These are phyloP conservation scores for Ustanciosporium gigantosporum DNA, from an alignment of 1,284 basidiomycete species.

Conservation along the genomic window DNA sequence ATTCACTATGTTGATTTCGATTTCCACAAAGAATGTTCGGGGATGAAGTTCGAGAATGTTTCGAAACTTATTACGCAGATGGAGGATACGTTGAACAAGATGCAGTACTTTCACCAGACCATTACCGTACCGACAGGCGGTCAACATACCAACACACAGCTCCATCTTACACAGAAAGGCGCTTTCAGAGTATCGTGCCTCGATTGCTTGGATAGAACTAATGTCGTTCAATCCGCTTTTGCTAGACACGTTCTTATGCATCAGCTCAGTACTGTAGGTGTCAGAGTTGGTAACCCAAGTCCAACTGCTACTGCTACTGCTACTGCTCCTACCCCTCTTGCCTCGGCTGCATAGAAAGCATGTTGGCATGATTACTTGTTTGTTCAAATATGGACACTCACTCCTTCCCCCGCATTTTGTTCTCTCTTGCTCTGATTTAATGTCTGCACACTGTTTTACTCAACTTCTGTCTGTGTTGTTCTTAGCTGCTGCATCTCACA, in stretches of 20 bases:
- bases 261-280: constrained; percentile 64
- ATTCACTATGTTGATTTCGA: constrained; percentile 94
- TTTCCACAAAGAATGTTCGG: constrained; percentile 80
- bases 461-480: too few species aligned
- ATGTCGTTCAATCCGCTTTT: constrained; percentile 93
- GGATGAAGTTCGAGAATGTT: constrained; percentile 70
- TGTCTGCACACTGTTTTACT: too few species aligned
- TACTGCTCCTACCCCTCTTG: too few species aligned
- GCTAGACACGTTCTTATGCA: constrained; percentile 77
- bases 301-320: neutral
- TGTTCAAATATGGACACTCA: too few species aligned
- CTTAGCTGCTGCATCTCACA: too few species aligned
- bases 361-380: too few species aligned
- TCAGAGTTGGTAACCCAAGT: constrained; percentile 7
- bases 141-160: neutral
- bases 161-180: constrained; percentile 70
- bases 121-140: constrained; percentile 3
- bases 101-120: constrained; percentile 64
- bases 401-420: too few species aligned
- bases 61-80: constrained; percentile 71
- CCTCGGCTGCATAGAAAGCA: too few species aligned
- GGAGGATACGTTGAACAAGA: constrained; percentile 72
- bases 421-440: too few species aligned
- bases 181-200: constrained; percentile 93
- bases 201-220: constrained; percentile 94